Base-by-base conservation (phyloP, 140 eudicot genomes). In the Senecio squalidus region DNA sequence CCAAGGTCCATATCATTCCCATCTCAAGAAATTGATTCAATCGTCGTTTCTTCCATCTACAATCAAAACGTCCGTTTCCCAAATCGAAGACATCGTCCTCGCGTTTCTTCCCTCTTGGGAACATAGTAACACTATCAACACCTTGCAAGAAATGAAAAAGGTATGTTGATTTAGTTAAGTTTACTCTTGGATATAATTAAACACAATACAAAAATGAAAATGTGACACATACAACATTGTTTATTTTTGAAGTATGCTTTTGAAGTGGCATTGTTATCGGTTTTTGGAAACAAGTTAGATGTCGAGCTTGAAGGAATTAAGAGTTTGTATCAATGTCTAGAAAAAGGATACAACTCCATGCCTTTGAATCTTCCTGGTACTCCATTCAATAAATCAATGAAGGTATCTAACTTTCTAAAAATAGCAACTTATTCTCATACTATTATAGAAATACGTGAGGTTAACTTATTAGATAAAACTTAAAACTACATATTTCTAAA, bases 311-410 rank as follows among this genome's bases (percentile, higher is more conserved):
- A 76, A 58, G 84, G 77, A 67, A 77, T 91, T 45, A 84, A 86
- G 58, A 38, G 52, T 23, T 74, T 74, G 82, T 91, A 86, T 60
- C 81, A 71, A 21, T 52, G 74, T 50, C 61, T 91, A 46, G 98
- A 91, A 69, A 86, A 82, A 70, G 98, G 98, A 9, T 91, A 86
- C 89, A 91, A 91, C 69, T 91, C 96, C 54, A 86, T 91, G 94
- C 94, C 98, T 59, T 51, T 86, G 66, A 59, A 83, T 78, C 69
- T 91, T 33, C 96, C 96, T 13, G 92, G 89, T 48, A 91, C 91
- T 51, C 82, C 78, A 34, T 91, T 78, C 57, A 52, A 77, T 77
- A 86, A 79, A 69, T 80, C 98, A 21, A 76, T 81, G 84, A 86
- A 84, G 86, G 98, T 85, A 33, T 34, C 38, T 44, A 15, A 18